Base-by-base conservation (phyloP, 2,329 filamentous ascomycete species). In the Talaromyces islandicus region DNA sequence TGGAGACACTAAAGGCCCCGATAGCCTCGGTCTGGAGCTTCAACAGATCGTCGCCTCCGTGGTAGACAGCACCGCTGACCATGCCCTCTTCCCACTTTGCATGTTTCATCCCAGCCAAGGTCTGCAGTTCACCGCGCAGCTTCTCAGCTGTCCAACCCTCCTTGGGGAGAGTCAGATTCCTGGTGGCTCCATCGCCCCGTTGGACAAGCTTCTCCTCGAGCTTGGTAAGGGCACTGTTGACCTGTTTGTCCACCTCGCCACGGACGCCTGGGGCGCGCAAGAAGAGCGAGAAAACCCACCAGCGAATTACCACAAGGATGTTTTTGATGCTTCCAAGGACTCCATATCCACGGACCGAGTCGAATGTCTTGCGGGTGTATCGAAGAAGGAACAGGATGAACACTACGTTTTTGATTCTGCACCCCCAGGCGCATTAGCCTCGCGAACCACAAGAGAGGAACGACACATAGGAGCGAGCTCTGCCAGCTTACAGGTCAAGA, bases 51-150 rank as follows among this genome's bases (percentile, higher is more conserved):
- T 90, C 84, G 57, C 94, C 94, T 65, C 94, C 94, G 71, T 97
- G 93, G 72, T 99, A 99, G 35, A 99, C 94, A 29, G 94, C 93
- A 30, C 94, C 94, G 48, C 90, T 95, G 58, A 99, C 94, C 65
- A 86, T 88, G 9, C 94, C 94, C 74, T 97, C 93, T 77, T 99
- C 94, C 94, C 94, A 99, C 65, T 89, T 85, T 2, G 92, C 96
- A 76, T 97, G 94, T 69, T 97, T 88, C 89, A 99, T 90, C 54
- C 83, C 86, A 17, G 88, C 87, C 66, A 99, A 81, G 66, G 86
- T 85, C 62, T 88, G 85, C 63, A 99, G 83, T 80, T 97, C 93
- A 62, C 85, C 84, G 67, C 87, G 85, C 48, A 99, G 84, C 64
- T 87, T 85, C 19, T 97, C 92, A 48, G 88, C 82, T 27, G 84